Evolutionary conservation across 768 basidiomycete species (phyloP), one percentile per base, ranked within the genome.

Genomic region (Floccularia luteovirens): DNA sequence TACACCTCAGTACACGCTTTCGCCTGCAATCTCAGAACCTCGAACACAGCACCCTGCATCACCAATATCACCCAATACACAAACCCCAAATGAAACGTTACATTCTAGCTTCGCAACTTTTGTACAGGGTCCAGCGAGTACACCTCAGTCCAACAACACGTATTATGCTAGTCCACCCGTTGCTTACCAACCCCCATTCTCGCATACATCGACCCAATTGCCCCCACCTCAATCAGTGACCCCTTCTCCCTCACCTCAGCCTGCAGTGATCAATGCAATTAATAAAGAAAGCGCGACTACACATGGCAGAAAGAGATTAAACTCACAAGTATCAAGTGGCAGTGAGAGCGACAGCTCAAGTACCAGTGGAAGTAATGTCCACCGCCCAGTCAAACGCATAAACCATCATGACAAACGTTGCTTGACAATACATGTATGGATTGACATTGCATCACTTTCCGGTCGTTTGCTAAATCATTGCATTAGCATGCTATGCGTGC

Each of bases 401-500:
- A 82, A 71, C 45, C 76, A 79, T 38, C 82, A 79, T 46, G 82
- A 84, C 55, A 74, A 53, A 30, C 71, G 76, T 8, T 77, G 74
- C 56, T 63, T 81, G 27, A 86, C 82, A 0, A 75, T 87, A 17
- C 77, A 84, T 53, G 84, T 82, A 56, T 47, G 63, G 55, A 10
- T 22, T 32, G 12, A 12, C 34, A 37, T 34, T 44, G 43, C 30
- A 1, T 14, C 14, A 39, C 22, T 35, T 34, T 21, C 12, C 30
- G 19, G 30, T 4, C 38, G 33, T 24, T 27, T 32, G 27, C 35
- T 39, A 30, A 41, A 23, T 20, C 33, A 41, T 34, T 19, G 27
- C 27, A 40, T 14, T 50, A 86, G 85, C 75, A 81, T 47, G 85
- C 83, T 1, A 76, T 87, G 67, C 79, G 83, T 10, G 58, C 60